Evolutionary conservation across 805 yeast species (phyloP).

Genomic region (Ogataea methanolica): DNA sequence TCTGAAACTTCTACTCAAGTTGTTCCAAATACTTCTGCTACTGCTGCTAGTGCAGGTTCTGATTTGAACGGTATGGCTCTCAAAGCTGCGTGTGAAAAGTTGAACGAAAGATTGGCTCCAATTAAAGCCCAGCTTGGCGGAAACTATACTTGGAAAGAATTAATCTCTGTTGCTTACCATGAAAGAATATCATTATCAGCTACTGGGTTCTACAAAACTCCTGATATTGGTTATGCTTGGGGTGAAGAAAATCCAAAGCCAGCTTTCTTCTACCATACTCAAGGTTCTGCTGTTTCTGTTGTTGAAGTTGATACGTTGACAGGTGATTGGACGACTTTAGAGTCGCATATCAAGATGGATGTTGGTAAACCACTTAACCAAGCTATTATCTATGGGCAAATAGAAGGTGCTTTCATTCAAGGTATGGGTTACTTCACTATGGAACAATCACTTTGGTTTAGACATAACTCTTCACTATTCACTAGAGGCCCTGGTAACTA

Average conservation of each 20-base stretch:
- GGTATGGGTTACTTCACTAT: constrained; percentile 47
- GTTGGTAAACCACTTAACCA: constrained; percentile 44
- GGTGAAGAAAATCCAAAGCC: constrained; percentile 40
- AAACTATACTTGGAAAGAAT: constrained; percentile 35
- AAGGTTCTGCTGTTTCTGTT: constrained; percentile 38
- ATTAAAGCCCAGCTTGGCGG: constrained; percentile 32
- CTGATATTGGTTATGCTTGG: constrained; percentile 40
- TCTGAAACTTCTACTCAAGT: constrained; percentile 43
- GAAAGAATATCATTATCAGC: constrained; percentile 44
- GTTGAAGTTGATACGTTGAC: constrained; percentile 45
- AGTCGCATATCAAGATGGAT: constrained; percentile 44
- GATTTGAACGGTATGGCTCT: constrained; percentile 47
- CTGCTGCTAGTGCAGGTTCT: constrained; percentile 47
- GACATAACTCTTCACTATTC: constrained; percentile 35
- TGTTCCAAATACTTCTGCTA: constrained; percentile 44
- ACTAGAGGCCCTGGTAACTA: constrained; percentile 47
- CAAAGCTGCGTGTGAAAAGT: constrained; percentile 41
- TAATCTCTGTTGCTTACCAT: constrained; percentile 38
- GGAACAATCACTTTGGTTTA: constrained; percentile 43
- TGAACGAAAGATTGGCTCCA: constrained; percentile 38
- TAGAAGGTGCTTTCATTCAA: constrained; percentile 47
- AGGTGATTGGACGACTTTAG: constrained; percentile 41
- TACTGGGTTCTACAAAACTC: constrained; percentile 46
- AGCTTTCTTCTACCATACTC: constrained; percentile 43
- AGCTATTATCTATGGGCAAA: constrained; percentile 47